Percentiles rank a stretch among this genome's conserved stretches.
phyloP scores from a whole-genome alignment of 2,329 filamentous ascomycete species.

The Sporothrix luriei region DNA sequence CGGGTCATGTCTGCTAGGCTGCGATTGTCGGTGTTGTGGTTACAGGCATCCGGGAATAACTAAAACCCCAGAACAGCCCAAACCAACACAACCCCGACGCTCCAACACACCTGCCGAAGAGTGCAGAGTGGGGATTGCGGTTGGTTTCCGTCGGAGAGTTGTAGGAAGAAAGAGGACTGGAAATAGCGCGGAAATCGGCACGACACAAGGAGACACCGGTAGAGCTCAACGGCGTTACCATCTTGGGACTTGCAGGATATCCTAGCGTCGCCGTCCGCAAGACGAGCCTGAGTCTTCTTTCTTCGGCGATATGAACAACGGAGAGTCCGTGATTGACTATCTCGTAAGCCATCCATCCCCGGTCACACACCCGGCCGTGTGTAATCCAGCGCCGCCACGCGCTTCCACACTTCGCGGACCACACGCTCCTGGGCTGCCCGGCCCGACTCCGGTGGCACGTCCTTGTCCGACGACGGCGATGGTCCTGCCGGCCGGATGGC shows the following conservation, averaged over 20 bases:
- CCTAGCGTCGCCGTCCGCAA: neutral
- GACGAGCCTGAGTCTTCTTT: neutral
- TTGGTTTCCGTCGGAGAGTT: neutral
- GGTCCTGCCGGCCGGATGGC: slow-evolving; percentile 70
- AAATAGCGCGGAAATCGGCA: slow-evolving; percentile 18
- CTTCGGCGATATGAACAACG: no score
- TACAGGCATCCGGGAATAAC: slow-evolving; percentile 20
- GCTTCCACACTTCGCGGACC: slow-evolving; percentile 71
- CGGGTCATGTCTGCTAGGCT: neutral
- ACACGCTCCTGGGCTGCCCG: slow-evolving; percentile 69
- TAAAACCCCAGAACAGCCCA: neutral
- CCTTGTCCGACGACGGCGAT: slow-evolving; percentile 46
- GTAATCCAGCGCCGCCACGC: slow-evolving; percentile 69
- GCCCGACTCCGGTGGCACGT: slow-evolving; percentile 56
- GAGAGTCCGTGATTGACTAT: no score
- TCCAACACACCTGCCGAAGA: neutral
- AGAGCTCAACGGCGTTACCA: neutral
- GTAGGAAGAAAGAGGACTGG: neutral
- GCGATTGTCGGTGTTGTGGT: neutral
- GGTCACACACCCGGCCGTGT: slow-evolving; percentile 51
- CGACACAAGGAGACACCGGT: neutral
- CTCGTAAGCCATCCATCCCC: no score
- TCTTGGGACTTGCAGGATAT: neutral
- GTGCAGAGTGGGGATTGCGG: neutral
- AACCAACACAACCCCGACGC: neutral